Conservation (phyloP, 192 early-diverging fungal species). For the Coemansia interrupta region DNA sequence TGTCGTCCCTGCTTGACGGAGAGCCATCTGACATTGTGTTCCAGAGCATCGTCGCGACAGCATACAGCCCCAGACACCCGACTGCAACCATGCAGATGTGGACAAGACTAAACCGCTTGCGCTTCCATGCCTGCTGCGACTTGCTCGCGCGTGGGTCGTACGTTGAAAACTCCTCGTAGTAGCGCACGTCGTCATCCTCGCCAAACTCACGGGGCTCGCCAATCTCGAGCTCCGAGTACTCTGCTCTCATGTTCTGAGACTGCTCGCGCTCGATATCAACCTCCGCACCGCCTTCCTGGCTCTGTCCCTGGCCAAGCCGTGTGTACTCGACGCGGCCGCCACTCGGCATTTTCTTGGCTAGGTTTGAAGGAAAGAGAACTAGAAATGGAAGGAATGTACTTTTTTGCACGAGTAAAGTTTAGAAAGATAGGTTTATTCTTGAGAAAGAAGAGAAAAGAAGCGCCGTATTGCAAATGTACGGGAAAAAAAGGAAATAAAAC, state of each 20-base stretch:
- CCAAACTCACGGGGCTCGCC: conserved; percentile 29
- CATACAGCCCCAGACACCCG: conserved; percentile 35
- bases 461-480: neutral
- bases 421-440: neutral
- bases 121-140: conserved; percentile 22
- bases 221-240: conserved; percentile 33
- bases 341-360: neutral
- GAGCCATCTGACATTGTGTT: conserved; percentile 1
- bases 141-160: conserved; percentile 34
- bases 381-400: neutral
- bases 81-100: conserved; percentile 30
- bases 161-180: conserved; percentile 38
- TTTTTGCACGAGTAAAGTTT: neutral
- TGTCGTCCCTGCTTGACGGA: too few relatives aligned
- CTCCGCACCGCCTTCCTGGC: neutral
- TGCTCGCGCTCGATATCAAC: neutral
- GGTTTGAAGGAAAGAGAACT: neutral
- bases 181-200: conserved; percentile 41
- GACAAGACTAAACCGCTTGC: conserved; percentile 39
- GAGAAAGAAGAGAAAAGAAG: conserved; percentile 2
- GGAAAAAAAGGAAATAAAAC: neutral
- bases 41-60: conserved; percentile 22
- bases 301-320: conserved; percentile 13
- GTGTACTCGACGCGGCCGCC: conserved; percentile 15
- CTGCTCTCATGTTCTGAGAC: conserved; percentile 4